Base-by-base conservation (phyloP, 345 rosid genomes). In the Raphanus sativus region DNA sequence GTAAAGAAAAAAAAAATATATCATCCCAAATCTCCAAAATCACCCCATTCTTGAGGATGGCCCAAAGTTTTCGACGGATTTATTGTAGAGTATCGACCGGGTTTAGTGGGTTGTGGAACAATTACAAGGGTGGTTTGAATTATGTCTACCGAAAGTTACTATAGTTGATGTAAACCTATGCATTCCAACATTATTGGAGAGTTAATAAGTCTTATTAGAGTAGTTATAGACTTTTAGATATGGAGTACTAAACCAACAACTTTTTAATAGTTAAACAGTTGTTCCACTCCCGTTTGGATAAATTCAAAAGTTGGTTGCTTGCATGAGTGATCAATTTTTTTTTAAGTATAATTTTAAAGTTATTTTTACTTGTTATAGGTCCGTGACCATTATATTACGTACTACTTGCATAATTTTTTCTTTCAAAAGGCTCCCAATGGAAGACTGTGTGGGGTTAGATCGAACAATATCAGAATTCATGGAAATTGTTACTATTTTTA, bases 51-150 rank as follows among this genome's bases (percentile, higher is more conserved):
- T 34, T 60, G 24, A 78, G 58, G 81, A 36, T 72, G 77, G 73
- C 64, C 69, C 0, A 34, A 66, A 66, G 58, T 73, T 67, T 78
- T 61, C 40, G 58, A 73, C 21, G 77, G 69, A 5, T 78, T 73
- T 60, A 7, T 67, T 4, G 69, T 48, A 15, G 67, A 77, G 52
- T 78, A 24, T 78, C n/a, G 65, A 61, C 45, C 0, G 65, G 34
- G 40, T 34, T 8, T 34, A 34, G 10, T 34, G 40, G 40, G 8
- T 17, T 68, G 48, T 78, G 77, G 74, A 61, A 17, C 54, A 73
- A 78, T 25, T 78, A 26, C 17, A 78, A 48, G 40, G 34, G 2
- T 3, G 74, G 77, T 50, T 73, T 73, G 9, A 26, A 5, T 50
- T 72, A 78, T 61, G 69, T 72, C 6, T 67, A 66, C 50, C 26